Evolutionary conservation across 768 basidiomycete genomes (phyloP), one percentile per base, ranked within the genome.

Genomic region (Boletus speciosus): DNA sequence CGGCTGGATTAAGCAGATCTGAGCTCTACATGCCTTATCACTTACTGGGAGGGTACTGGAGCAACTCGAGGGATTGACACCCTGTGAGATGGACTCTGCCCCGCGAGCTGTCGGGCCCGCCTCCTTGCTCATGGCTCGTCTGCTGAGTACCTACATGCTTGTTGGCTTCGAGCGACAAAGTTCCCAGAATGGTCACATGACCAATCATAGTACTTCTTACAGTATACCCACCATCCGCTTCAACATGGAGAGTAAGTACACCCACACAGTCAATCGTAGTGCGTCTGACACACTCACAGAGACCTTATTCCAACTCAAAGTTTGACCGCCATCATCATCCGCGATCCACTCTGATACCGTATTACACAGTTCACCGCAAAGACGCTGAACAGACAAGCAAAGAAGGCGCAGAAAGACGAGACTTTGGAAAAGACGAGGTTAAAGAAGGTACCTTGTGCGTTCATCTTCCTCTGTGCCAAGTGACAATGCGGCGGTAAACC

Each of bases 231-330:
- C 40, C 40, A 48, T 6, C 51, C 35, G n/a, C 43, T n/a, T 14
- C 50, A 51, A 83, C 71, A 83, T 97, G 61, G 93, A 97, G 74
- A 96, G 94, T 93, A 66, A 79, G 93, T 73, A 15, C 23, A 31
- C 16, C 35, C 10, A 1, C 25, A 29, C 27, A 34, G 12, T 32
- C 43, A 6, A 25, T 27, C 49, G 5, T 14, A 23, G n/a, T 16
- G 27, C 39, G 52, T 32, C 51, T 49, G 51, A 55, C 47, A 29
- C 51, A 19, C 54, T 35, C 61, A 5, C 70, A 99, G 96, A 98
- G 75, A 94, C 92, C 31, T 80, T 98, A n/a, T 99, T 99, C 68
- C 93, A 98, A 74, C 88, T 99, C 64, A 99, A 99, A 83, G 96
- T 94, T 55, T 44, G 71, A 57, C 50, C 51, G 46, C 54, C 34